Evolutionary conservation across 2,329 filamentous ascomycete species (phyloP).

Genomic region (Penicillium griseofulvum): DNA sequence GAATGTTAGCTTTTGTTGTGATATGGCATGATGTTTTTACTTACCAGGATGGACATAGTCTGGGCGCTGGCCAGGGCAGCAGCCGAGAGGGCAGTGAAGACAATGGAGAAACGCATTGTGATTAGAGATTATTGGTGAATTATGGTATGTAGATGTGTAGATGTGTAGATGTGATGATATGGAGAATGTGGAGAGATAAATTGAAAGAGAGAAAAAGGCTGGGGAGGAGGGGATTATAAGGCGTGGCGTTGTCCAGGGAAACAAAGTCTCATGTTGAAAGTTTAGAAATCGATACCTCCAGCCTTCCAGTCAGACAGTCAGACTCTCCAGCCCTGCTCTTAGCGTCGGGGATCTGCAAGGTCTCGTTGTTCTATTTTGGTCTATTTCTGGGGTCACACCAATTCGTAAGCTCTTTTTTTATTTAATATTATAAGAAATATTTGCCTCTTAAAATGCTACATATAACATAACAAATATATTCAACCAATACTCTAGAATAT

Average conservation of each 20-base stretch:
- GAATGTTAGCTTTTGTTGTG: background rate
- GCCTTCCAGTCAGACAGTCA: constrained; percentile 11
- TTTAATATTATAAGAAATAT: background rate
- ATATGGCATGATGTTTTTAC: background rate
- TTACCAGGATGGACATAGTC: constrained; percentile 25
- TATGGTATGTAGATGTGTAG: too few relatives aligned
- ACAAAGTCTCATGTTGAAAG: constrained; percentile 6
- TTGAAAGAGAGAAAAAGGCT: background rate
- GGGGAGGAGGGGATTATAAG: constrained; percentile 2
- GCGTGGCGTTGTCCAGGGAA: constrained; percentile 10
- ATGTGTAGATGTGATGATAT: too few relatives aligned
- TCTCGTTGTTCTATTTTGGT: constrained; percentile 8
- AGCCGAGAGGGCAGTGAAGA: constrained; percentile 46
- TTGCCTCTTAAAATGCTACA: background rate
- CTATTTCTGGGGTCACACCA: constrained; percentile 23
- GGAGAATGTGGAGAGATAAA: constrained; percentile 6
- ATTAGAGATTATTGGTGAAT: constrained; percentile 11
- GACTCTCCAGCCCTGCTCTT: too few relatives aligned
- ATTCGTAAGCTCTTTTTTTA: constrained; percentile 8
- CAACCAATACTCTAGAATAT: background rate
- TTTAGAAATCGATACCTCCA: constrained; percentile 1
- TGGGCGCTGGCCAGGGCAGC: constrained; percentile 45
- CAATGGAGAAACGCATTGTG: constrained; percentile 49
- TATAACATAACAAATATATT: background rate
- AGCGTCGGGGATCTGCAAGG: constrained; percentile 21